Conservation (phyloP, 805 yeast species). For the Saturnispora galanensis region DNA sequence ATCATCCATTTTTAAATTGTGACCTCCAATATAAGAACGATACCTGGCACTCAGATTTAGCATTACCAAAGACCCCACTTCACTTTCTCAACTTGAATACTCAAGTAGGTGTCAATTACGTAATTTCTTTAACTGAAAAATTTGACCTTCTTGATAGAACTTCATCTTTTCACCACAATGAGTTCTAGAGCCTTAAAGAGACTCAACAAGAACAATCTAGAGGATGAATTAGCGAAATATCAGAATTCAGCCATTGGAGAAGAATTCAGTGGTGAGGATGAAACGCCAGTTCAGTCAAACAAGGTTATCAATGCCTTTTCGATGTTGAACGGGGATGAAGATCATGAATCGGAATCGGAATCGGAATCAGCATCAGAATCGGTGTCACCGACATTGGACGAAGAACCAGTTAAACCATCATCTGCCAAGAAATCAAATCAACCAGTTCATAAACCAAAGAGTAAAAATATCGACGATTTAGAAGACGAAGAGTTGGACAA, state of each 20-base stretch:
- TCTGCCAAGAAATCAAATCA: too few species aligned
- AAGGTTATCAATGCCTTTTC: constrained; percentile 32
- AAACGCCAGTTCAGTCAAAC: constrained; percentile 14
- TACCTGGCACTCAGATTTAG: too few species aligned
- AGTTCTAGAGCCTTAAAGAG: constrained; percentile 41
- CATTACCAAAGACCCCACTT: too few species aligned
- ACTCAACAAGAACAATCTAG: constrained; percentile 28
- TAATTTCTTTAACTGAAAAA: background rate
- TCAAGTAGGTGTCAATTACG: too few species aligned
- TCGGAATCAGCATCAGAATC: background rate
- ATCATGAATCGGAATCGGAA: constrained; percentile 7
- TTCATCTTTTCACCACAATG: constrained; percentile 23
- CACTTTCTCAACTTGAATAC: too few species aligned
- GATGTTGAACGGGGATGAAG: constrained; percentile 28
- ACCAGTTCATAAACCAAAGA: constrained; percentile 9
- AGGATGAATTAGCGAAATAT: constrained; percentile 18
- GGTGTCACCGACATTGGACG: background rate
- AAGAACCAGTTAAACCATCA: background rate
- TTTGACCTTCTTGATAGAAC: background rate
- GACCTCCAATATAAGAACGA: too few species aligned
- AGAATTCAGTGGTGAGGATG: constrained; percentile 10
- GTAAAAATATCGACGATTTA: constrained; percentile 20
- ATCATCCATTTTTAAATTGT: too few species aligned
- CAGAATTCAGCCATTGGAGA: constrained; percentile 3
- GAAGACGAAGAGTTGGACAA: constrained; percentile 41